These are phyloP conservation scores for Tetramitus jugosus DNA, from an alignment of 208 protist genomes.

Conservation along the genomic window DNA sequence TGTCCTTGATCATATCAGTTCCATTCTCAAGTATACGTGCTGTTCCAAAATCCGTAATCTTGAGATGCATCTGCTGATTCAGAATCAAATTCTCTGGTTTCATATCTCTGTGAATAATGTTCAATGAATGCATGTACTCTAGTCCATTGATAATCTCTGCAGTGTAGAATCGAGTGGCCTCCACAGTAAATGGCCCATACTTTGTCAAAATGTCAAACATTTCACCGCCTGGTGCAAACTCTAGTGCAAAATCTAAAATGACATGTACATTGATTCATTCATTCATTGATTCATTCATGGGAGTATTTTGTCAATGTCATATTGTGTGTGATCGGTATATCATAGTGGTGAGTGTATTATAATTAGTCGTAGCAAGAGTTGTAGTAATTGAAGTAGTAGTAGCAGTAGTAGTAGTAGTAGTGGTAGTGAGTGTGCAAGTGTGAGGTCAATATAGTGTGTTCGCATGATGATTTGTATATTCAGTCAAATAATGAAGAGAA, in stretches of 20 bases:
- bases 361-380: too few relatives aligned
- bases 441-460: too few relatives aligned
- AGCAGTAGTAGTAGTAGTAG: too few relatives aligned
- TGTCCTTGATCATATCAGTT: neutral
- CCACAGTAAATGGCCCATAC: neutral
- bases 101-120: conserved; percentile 31
- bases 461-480: too few relatives aligned
- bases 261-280: neutral
- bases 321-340: too few relatives aligned
- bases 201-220: conserved; percentile 1
- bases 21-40: neutral
- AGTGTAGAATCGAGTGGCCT: neutral
- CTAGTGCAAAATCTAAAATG: conserved; percentile 13
- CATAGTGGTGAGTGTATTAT: too few relatives aligned
- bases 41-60: conserved; percentile 9
- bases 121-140: conserved; percentile 30
- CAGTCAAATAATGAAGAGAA: too few relatives aligned
- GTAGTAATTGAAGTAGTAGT: too few relatives aligned
- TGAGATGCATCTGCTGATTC: neutral
- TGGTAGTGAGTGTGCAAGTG: too few relatives aligned
- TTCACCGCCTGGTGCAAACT: conserved; percentile 16
- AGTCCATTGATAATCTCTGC: conserved; percentile 33
- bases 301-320: too few relatives aligned
- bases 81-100: conserved; percentile 18
- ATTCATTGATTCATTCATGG: too few relatives aligned